Evolutionary conservation across 2,329 filamentous ascomycete genomes (phyloP).

Genomic region (Purpureocillium lavendulum): DNA sequence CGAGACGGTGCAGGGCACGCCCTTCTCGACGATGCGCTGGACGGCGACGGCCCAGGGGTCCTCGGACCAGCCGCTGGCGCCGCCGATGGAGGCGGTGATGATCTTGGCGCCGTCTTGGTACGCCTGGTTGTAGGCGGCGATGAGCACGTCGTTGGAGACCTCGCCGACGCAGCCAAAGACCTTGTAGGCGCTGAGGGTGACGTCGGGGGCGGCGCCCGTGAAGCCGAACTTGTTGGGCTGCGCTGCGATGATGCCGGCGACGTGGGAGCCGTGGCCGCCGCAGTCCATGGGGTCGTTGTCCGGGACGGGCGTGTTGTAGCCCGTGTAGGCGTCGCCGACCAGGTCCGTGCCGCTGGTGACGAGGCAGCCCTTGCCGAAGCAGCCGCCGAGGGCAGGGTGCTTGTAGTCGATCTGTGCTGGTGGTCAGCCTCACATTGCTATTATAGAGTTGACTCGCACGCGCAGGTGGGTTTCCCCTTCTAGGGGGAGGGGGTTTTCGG

Average conservation of each 20-base stretch:
- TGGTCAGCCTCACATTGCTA: no score
- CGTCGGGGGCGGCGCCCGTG: constrained; percentile 48
- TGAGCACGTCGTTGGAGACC: constrained; percentile 47
- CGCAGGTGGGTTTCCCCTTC: no score
- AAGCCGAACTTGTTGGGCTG: constrained; percentile 44
- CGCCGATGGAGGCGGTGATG: constrained; percentile 48
- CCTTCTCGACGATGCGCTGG: constrained; percentile 42
- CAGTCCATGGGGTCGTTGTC: constrained; percentile 47
- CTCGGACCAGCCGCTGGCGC: constrained; percentile 41
- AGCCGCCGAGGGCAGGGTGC: constrained; percentile 55
- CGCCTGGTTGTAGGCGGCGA: constrained; percentile 50
- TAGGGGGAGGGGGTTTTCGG: no score
- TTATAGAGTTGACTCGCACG: no score
- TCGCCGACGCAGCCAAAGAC: constrained; percentile 47
- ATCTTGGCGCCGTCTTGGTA: constrained; percentile 52
- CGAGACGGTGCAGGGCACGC: constrained; percentile 44
- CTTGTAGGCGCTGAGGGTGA: constrained; percentile 46
- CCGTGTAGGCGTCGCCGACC: constrained; percentile 45
- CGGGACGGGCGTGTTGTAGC: constrained; percentile 29
- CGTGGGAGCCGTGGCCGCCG: constrained; percentile 52
- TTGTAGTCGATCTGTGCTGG: constrained; percentile 45
- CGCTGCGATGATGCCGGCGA: constrained; percentile 54
- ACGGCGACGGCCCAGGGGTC: constrained; percentile 41
- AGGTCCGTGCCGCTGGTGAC: constrained; percentile 50
- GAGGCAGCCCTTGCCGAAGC: constrained; percentile 51